Evolutionary conservation across 2,329 filamentous ascomycete species (phyloP), one percentile per base, ranked within the genome.

Genomic region (Cladosporium phlei): DNA sequence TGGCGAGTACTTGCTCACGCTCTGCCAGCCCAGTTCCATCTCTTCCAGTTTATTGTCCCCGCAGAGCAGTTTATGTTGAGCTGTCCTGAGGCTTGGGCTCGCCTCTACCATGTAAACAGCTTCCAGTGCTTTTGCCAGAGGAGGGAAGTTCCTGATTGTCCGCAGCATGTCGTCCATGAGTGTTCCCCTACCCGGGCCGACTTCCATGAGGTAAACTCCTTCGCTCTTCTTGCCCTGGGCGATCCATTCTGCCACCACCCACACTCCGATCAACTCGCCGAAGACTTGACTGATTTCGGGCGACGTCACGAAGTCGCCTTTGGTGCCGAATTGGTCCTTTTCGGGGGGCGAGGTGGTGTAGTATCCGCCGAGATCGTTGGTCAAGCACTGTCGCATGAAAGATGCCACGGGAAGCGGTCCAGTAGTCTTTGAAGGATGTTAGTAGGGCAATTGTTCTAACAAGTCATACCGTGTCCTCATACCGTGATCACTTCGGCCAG

Each of bases 351-450:
- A 79, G 4, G 84, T 80, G 1, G 89, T 97, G 69, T 98, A 98
- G 71, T 98, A 98, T 45, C 93, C 93, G 49, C 88, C 89, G 29
- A 88, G 71, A 51, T 93, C 87, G 9, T 87, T 86, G 1, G 93
- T 98, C 53, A 98, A 79, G 66, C 91, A 96, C 83, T 97, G 95
- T 64, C 93, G 90, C 93, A 98, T 98, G 67, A 90, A 98, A 43
- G 88, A 85, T 4, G 93, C 90, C 51, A 98, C 79, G 1, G 93
- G 88, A 21, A 97, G 82, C 3, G 93, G 91, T 0, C 93, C 93
- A 9, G 93, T 97, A 30, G 85, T 80, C 82, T 86, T 56, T 12
- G 4, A 20, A 27, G 16, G 32, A 47, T 11, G 9, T 42, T 40
- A 42, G 55, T 46, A n/a, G 20, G 5, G 12, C 8, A 20, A n/a